Evolutionary conservation across 192 early-diverging fungal species (phyloP), one percentile per base, ranked within the genome.

Genomic region (Entomortierella lignicola): DNA sequence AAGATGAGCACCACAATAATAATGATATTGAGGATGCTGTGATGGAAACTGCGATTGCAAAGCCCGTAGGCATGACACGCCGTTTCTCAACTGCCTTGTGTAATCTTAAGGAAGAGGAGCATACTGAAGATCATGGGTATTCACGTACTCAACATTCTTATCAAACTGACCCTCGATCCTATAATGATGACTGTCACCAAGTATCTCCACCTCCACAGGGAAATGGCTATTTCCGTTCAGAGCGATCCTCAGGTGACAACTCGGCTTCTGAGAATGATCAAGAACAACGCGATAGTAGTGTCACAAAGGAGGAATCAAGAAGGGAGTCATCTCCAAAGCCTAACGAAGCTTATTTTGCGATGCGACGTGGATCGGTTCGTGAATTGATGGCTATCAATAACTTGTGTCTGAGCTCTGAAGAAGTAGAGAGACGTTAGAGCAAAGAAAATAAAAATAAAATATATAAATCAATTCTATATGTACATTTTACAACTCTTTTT

Each of bases 311-410:
- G 0, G 61, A 50, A 17, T n/a, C 15, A 2, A 62, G 50, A 26
- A 51, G 23, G 47, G 56, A 23, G 25, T 12, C 66, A 2, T 66
- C 61, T 2, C 68, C 62, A 1, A 32, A 48, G 29, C 65, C 72
- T 30, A 47, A 32, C 41, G 32, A 51, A 0, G 4, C 62, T 2
- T 79, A 70, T 23, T 52, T 79, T 18, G 62, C 66, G 0, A 79
- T 79, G 50, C 75, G 75, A 6, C 75, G 75, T 18, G 67, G 67
- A 8, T 79, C 75, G 41, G 75, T 79, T 4, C 58, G 75, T 4
- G 75, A 79, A 29, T 25, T 79, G 7, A 79, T 79, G 75, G 75
- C 75, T 2, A 79, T 79, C 43, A 50, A 79, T 27, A 44, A 79
- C 51, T 57, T 79, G 10, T 79, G 75, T 27, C 56, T 79, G 55